Evolutionary conservation across 2,329 filamentous ascomycete genomes (phyloP).

Genomic region (Phaeosphaeria sp.): DNA sequence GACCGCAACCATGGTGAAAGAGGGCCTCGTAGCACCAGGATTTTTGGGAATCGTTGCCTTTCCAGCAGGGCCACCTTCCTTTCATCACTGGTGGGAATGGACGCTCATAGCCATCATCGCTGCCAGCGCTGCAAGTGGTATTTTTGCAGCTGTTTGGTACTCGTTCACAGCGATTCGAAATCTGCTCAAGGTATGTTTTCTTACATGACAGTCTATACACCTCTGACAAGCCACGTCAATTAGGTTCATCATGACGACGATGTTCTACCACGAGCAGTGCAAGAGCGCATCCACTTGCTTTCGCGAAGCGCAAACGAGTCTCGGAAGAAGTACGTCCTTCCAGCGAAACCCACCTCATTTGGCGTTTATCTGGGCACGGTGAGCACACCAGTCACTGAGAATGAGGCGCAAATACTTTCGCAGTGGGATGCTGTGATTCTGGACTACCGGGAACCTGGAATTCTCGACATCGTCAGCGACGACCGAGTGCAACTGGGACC

Average conservation of each 20-base stretch:
- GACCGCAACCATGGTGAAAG: slow-evolving; percentile 1
- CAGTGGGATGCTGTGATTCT: slow-evolving; percentile 44
- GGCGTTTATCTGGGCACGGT: slow-evolving; percentile 44
- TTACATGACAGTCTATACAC: not conserved
- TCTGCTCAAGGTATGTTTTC: slow-evolving; percentile 26
- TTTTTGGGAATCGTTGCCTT: slow-evolving; percentile 43
- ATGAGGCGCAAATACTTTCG: slow-evolving; percentile 33
- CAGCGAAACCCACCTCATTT: slow-evolving; percentile 41
- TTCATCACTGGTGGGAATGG: slow-evolving; percentile 44
- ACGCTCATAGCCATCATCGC: slow-evolving; percentile 40
- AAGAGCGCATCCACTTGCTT: slow-evolving; percentile 38
- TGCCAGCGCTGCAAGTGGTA: slow-evolving; percentile 35
- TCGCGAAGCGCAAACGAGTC: slow-evolving; percentile 26
- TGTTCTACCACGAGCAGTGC: slow-evolving; percentile 33
- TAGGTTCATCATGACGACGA: slow-evolving; percentile 23
- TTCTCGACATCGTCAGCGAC: slow-evolving; percentile 39
- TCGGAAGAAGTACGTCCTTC: slow-evolving; percentile 23
- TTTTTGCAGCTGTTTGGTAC: slow-evolving; percentile 35
- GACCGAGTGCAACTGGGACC: slow-evolving; percentile 31
- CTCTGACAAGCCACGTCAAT: slow-evolving; percentile 12
- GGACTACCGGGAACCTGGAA: slow-evolving; percentile 36
- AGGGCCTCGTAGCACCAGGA: slow-evolving; percentile 12
- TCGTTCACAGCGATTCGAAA: slow-evolving; percentile 26
- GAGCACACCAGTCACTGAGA: slow-evolving; percentile 29
- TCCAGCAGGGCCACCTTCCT: slow-evolving; percentile 16